Evolutionary conservation across 2,329 filamentous ascomycete species (phyloP).

Genomic region (Didymella exigua): DNA sequence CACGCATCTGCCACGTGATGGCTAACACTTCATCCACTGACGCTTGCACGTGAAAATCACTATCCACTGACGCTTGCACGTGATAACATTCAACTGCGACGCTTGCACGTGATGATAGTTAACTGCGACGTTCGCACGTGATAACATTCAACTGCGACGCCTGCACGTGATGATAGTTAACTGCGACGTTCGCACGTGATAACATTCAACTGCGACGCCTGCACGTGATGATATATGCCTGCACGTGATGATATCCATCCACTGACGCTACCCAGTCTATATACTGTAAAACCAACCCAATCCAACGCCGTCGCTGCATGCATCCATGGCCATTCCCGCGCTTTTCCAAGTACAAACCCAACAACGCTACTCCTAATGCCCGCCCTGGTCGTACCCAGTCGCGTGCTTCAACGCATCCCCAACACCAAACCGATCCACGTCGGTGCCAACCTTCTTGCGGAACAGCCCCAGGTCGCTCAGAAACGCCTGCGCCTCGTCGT

Average conservation of each 20-base stretch:
- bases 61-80: neutral
- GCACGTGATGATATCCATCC: neutral
- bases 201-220: no score
- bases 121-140: neutral
- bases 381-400: constrained; percentile 9
- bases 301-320: constrained; percentile 43
- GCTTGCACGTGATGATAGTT: no score
- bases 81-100: no score
- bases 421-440: constrained; percentile 67
- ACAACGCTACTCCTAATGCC: neutral
- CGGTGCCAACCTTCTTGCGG: constrained; percentile 83
- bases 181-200: neutral
- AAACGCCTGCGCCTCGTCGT: constrained; percentile 84
- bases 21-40: neutral
- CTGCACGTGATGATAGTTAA: no score
- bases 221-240: neutral
- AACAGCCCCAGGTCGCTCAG: constrained; percentile 81
- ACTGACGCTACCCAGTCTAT: constrained; percentile 15
- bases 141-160: no score
- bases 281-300: neutral
- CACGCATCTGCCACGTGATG: no score
- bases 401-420: constrained; percentile 29
- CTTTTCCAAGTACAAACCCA: neutral
- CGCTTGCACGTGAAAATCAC: no score
- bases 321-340: constrained; percentile 27